These are phyloP conservation scores for Tricholoma saponaceum DNA, from an alignment of 768 basidiomycete species.

Conservation along the genomic window DNA sequence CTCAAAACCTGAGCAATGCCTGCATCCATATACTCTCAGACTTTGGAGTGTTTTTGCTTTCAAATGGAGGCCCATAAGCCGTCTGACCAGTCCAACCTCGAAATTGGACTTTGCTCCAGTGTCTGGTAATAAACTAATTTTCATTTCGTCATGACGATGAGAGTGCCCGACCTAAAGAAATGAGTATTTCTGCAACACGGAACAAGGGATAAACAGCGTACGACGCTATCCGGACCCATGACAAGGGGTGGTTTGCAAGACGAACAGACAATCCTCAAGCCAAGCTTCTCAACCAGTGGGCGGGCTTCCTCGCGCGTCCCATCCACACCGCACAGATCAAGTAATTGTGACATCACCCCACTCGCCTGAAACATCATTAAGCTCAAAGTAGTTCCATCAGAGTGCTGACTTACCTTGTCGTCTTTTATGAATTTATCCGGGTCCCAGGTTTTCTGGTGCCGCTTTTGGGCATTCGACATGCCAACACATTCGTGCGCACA, in stretches of 20 bases:
- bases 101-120: slow-evolving; percentile 10
- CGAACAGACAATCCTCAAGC: slow-evolving; percentile 36
- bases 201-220: slow-evolving; percentile 22
- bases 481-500: slow-evolving; percentile 55
- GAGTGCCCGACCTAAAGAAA: slow-evolving; percentile 52
- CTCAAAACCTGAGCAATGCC: slow-evolving; percentile 36
- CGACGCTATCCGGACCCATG: slow-evolving; percentile 45
- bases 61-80: slow-evolving; percentile 6
- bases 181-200: background rate
- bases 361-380: slow-evolving; percentile 37
- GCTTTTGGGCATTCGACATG: slow-evolving; percentile 24
- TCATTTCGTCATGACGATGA: slow-evolving; percentile 57
- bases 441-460: slow-evolving; percentile 36
- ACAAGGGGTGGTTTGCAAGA: slow-evolving; percentile 47
- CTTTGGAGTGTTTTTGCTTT: slow-evolving; percentile 27
- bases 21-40: slow-evolving; percentile 44
- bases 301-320: slow-evolving; percentile 22
- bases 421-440: slow-evolving; percentile 55
- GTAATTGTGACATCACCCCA: slow-evolving; percentile 33
- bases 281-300: slow-evolving; percentile 18
- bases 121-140: slow-evolving; percentile 29
- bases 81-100: background rate
- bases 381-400: background rate
- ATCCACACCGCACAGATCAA: slow-evolving; percentile 26
- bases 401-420: slow-evolving; percentile 37